Evolutionary conservation across 352 stramenopile genomes (phyloP), one percentile per base, ranked within the genome.

Genomic region (Discostella stelligera): DNA sequence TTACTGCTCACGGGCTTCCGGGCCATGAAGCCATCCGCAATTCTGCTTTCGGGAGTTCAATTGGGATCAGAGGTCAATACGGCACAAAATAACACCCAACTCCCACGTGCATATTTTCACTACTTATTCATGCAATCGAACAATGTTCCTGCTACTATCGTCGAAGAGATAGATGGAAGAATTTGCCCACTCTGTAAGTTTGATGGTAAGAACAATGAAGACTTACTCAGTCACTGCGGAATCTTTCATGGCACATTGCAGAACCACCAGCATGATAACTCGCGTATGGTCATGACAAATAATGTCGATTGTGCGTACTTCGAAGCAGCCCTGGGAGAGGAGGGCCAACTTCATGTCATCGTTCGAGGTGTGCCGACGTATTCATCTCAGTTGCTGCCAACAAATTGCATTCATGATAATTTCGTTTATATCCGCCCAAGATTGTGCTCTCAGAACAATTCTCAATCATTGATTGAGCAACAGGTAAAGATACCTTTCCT

Each of bases 51-150:
- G 23, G 56, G 46, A 0, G 56, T 52, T 37, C 16, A 39, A 39
- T 30, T 18, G 3, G 41, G 18, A 50, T 20, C 25, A 16, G 30
- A 50, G 56, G 32, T 13, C 13, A 59, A 32, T 25, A 25, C 65
- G 0, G 27, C 49, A 50, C 37, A 48, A 52, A 62, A 18, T 20
- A 20, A 21, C 21, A 60, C 30, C 37, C 37, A 60, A 16, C 44
- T 61, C n/a, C 71, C 46, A 21, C 63, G 55, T 41, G 66, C 67
- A 32, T 75, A 66, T 50, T 80, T 75, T 59, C 73, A 80, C 54
- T 80, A 75, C 37, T 7, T 80, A 20, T 71, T 67, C 37, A 80
- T 75, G 32, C 25, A 75, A 63, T n/a, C 56, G 2, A 66, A 67
- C 13, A 71, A 75, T 54, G 32, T 58, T 48, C 58, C 39, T 41